phyloP scores from a whole-genome alignment of 805 yeast species.

The Metschnikowia peoriensis region DNA sequence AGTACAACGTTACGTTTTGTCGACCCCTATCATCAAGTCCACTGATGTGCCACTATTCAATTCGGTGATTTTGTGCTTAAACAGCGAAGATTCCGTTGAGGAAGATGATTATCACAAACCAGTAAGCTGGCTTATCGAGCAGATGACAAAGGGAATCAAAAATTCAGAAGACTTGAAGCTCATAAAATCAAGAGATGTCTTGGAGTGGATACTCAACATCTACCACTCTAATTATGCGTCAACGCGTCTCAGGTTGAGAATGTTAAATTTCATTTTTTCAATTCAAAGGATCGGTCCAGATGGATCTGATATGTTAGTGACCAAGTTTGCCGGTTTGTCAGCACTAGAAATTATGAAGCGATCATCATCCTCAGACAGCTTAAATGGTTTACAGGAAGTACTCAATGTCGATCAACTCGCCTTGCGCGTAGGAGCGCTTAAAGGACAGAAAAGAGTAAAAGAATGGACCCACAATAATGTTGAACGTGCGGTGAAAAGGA shows the following conservation, averaged over 20 bases:
- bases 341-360: conserved; percentile 26
- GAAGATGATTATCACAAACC: conserved; percentile 56
- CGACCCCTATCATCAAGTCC: conserved; percentile 46
- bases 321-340: conserved; percentile 49
- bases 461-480: conserved; percentile 63
- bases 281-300: conserved; percentile 48
- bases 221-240: conserved; percentile 45
- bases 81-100: conserved; percentile 25
- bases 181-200: conserved; percentile 50
- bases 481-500: conserved; percentile 43
- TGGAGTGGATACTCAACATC: conserved; percentile 67
- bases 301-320: conserved; percentile 57
- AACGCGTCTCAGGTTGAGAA: conserved; percentile 35
- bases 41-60: conserved; percentile 48
- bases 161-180: conserved; percentile 50
- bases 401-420: conserved; percentile 48
- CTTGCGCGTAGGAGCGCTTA: conserved; percentile 42
- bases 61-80: conserved; percentile 29
- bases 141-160: conserved; percentile 47
- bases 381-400: conserved; percentile 27
- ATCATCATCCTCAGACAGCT: conserved; percentile 11
- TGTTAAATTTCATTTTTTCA: conserved; percentile 44
- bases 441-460: conserved; percentile 50
- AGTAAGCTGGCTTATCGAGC: conserved; percentile 62
- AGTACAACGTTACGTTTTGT: conserved; percentile 61